Percentiles rank a stretch among this genome's conserved stretches.
Conservation (phyloP, 495 filamentous ascomycete genomes). For the Pseudevernia furfuracea region DNA sequence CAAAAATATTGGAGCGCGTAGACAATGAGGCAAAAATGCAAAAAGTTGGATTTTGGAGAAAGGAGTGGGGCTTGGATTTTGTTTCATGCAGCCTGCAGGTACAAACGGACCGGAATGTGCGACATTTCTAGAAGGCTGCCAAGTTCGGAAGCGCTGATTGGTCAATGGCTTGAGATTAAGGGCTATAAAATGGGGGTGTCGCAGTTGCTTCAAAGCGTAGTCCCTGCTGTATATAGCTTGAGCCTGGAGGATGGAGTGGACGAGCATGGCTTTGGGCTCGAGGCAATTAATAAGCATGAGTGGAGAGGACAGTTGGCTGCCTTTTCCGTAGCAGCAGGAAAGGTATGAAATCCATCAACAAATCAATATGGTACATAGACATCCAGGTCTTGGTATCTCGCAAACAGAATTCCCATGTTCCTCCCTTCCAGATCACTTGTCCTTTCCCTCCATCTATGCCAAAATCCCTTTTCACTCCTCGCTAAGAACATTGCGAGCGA, state of each 20-base stretch:
- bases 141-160: constrained; percentile 12
- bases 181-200: neutral
- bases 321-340: neutral
- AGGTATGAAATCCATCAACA: neutral
- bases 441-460: constrained; percentile 37
- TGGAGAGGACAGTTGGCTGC: neutral
- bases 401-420: constrained; percentile 10
- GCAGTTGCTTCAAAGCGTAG: neutral
- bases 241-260: neutral
- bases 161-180: constrained; percentile 15
- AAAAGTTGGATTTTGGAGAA: neutral
- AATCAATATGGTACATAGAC: constrained; percentile 6
- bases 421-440: neutral
- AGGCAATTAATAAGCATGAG: neutral
- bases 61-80: neutral
- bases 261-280: neutral
- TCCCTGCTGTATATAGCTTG: neutral
- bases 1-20: neutral
- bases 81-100: constrained; percentile 10
- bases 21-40: neutral
- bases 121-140: constrained; percentile 8
- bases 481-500: constrained; percentile 6
- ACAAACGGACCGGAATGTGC: constrained; percentile 1
- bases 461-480: constrained; percentile 11
- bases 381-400: constrained; percentile 14